These are phyloP conservation scores for Scleroderma citrinum DNA, from an alignment of 768 basidiomycete species.

Conservation along the genomic window DNA sequence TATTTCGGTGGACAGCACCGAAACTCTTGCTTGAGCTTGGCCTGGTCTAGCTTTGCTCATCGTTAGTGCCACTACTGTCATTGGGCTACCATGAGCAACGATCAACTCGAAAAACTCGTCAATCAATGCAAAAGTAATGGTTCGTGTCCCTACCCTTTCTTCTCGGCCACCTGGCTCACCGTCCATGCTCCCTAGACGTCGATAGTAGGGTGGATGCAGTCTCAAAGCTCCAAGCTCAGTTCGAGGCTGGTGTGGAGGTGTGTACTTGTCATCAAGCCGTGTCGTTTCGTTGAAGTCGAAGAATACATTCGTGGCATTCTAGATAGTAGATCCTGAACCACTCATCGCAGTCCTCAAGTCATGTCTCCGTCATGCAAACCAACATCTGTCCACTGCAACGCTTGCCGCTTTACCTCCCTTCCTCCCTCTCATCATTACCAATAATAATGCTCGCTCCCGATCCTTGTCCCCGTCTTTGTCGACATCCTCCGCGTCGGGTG, in stretches of 20 bases:
- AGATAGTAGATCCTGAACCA: constrained; percentile 72
- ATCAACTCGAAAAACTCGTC: constrained; percentile 53
- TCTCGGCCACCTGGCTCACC: constrained; percentile 2
- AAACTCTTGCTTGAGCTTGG: constrained; percentile 16
- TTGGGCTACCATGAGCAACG: constrained; percentile 44
- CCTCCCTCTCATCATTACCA: constrained; percentile 54
- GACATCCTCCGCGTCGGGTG: constrained; percentile 37
- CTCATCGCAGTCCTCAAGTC: constrained; percentile 66
- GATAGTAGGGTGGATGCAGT: constrained; percentile 79
- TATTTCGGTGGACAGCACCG: constrained; percentile 7
- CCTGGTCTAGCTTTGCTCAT: constrained; percentile 13
- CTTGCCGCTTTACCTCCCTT: constrained; percentile 63
- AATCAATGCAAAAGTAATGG: constrained; percentile 63
- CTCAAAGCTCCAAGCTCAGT: constrained; percentile 68
- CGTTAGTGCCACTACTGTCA: constrained; percentile 2
- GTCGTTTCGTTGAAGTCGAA: constrained; percentile 10
- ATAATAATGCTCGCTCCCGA: constrained; percentile 20
- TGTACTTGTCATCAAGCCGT: constrained; percentile 10
- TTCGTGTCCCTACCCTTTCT: constrained; percentile 23
- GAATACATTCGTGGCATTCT: constrained; percentile 8
- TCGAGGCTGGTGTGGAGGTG: constrained; percentile 69
- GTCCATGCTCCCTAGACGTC: constrained; percentile 47
- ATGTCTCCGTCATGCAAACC: constrained; percentile 74
- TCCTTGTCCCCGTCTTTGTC: constrained; percentile 51
- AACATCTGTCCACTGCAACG: constrained; percentile 75